Percentiles rank a stretch among this genome's conserved stretches.
Evolutionary conservation across 139 green algal species (phyloP).

Genomic region (Chlamydomonas schloesseri): DNA sequence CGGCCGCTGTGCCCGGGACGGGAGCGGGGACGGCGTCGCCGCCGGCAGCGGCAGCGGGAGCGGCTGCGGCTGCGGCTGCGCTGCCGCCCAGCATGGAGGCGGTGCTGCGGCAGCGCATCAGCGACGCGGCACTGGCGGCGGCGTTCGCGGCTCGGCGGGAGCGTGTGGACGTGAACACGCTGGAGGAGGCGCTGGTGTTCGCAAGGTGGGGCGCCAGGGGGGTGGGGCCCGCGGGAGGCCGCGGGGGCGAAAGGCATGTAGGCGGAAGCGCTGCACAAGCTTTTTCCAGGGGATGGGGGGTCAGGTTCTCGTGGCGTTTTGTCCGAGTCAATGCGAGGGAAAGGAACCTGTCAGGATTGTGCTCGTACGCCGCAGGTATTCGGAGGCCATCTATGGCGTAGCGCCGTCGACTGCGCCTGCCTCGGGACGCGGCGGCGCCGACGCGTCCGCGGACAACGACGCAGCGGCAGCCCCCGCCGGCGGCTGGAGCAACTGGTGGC

Average conservation of each 20-base stretch:
- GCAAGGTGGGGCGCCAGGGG: slow-evolving; percentile 35
- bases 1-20: neutral
- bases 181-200: slow-evolving; percentile 13
- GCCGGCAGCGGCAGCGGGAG: neutral
- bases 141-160: slow-evolving; percentile 19
- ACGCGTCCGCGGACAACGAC: too few relatives aligned
- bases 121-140: slow-evolving; percentile 28
- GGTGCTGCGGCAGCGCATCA: slow-evolving; percentile 19
- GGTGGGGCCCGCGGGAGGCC: too few relatives aligned
- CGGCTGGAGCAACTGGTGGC: too few relatives aligned
- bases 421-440: neutral
- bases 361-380: slow-evolving; percentile 6
- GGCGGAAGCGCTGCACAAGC: too few relatives aligned
- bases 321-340: too few relatives aligned
- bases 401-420: neutral
- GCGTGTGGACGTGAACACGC: slow-evolving; percentile 11
- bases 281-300: too few relatives aligned
- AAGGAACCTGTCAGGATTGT: too few relatives aligned
- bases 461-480: too few relatives aligned
- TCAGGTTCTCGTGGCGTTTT: too few relatives aligned
- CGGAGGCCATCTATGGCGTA: slow-evolving; percentile 35
- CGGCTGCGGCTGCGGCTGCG: too few relatives aligned
- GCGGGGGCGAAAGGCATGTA: too few relatives aligned
- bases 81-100: neutral
- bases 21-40: neutral